Base-by-base conservation (phyloP, 2,329 filamentous ascomycete genomes). In the Dothideomycetes sp. region DNA sequence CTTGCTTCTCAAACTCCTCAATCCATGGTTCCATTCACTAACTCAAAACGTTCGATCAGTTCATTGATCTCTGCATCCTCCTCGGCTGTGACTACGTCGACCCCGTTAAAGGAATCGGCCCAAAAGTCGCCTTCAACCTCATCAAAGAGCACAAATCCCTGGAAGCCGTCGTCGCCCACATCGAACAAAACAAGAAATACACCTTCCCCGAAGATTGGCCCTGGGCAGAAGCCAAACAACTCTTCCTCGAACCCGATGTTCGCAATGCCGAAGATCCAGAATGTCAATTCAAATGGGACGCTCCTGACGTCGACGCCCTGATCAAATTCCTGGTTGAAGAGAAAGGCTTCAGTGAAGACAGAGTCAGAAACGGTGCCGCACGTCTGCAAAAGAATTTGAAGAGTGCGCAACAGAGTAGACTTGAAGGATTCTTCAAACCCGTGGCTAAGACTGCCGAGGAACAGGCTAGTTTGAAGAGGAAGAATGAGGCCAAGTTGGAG, bases 261-360 rank as follows among this genome's bases (percentile, higher is more conserved):
- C 80, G 82, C 24, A 61, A 74, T 31, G 87, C 89, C 17, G 84
- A 93, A 51, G 76, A 93, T 54, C 78, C 84, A 1, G 78, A 86
- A 10, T 96, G 88, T 62, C 87, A 98, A 59, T 94, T 96, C 71
- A 95, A 94, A 64, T 98, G 93, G 91, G 87, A 95, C 31, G 81
- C 80, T 45, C 91, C 91, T 3, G 88, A 98, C 54, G 71, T 91
- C 1, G 87, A 95, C 2, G 89, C 86, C 0, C 74, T 98, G 0
- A 76, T 98, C 48, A 76, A 91, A 53, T 98, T 85, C 62, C 69
- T 98, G 2, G 91, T 94, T 3, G 78, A 78, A 5, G 91, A 96
- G 57, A 98, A 98, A 67, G 91, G 88, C 1, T 98, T 98, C 71
- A 94, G 80, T 20, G 93, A 98, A 60, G 91, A 98, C 57, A 76